Evolutionary conservation across 2,329 filamentous ascomycete species (phyloP).

Genomic region (Fusarium tuaranense): DNA sequence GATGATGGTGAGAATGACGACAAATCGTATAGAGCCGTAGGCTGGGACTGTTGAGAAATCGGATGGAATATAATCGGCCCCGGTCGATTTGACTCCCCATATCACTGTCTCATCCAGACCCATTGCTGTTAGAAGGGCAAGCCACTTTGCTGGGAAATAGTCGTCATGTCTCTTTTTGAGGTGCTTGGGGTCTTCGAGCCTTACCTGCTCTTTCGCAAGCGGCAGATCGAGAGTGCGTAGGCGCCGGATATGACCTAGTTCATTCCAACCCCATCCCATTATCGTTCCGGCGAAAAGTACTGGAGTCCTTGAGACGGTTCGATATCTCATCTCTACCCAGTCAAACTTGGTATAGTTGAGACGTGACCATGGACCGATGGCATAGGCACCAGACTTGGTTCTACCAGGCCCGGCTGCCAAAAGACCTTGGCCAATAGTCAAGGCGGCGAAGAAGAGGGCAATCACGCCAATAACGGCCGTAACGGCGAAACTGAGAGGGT

Average conservation of each 20-base stretch:
- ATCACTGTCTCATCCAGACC: neutral
- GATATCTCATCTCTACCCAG: neutral
- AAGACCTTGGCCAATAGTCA: constrained; percentile 17
- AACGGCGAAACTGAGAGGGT: constrained; percentile 13
- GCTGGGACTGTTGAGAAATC: neutral
- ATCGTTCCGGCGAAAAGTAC: neutral
- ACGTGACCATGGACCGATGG: neutral
- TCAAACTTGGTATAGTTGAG: neutral
- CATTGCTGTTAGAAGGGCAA: neutral
- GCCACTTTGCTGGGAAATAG: neutral
- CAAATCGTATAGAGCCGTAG: neutral
- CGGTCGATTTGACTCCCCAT: neutral
- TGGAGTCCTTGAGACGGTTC: neutral
- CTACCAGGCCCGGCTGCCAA: constrained; percentile 9
- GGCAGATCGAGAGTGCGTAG: neutral
- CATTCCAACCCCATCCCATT: neutral
- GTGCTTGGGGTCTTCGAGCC: neutral
- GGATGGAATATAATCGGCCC: neutral
- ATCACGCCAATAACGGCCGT: constrained; percentile 19
- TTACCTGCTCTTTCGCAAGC: neutral
- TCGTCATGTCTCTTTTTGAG: neutral
- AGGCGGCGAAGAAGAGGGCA: constrained; percentile 15
- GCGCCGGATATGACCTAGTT: neutral
- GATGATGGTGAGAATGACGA: neutral
- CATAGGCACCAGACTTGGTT: neutral